A percentile compares a stretch with the other conserved stretches of the same genome.
phyloP scores from a whole-genome alignment of 73 alveolate genomes.

The Paramecium primaurelia region DNA sequence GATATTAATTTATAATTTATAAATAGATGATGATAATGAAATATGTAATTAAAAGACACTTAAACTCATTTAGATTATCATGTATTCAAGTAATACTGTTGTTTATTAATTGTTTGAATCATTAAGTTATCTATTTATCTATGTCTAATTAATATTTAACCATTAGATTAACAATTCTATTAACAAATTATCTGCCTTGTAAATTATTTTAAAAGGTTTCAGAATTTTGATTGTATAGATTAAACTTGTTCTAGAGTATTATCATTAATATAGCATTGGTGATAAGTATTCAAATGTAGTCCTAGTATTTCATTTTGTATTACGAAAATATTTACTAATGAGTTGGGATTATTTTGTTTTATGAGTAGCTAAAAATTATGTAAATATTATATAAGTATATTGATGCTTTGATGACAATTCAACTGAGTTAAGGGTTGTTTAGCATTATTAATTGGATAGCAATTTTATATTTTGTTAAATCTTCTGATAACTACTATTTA shows the following conservation, averaged over 20 bases:
- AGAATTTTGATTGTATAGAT: not conserved
- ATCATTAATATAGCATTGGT: not conserved
- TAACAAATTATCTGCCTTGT: not conserved
- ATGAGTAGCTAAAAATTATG: conserved; percentile 1
- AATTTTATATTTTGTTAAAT: not conserved
- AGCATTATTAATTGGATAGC: not conserved
- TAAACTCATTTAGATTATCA: not conserved
- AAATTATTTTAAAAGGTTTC: not conserved
- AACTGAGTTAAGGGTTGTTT: not conserved
- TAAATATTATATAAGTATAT: not conserved
- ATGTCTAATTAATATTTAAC: not conserved
- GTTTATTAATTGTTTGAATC: not conserved
- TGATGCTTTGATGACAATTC: conserved; percentile 15
- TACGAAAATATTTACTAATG: not conserved
- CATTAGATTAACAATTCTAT: not conserved
- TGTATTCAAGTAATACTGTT: not conserved
- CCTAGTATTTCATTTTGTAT: not conserved
- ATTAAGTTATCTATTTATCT: not conserved
- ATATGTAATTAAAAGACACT: not conserved
- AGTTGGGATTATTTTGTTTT: not conserved
- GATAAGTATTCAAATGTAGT: not conserved
- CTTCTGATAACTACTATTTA: not conserved
- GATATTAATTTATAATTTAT: not conserved
- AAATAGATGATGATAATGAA: not conserved
- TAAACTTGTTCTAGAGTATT: not conserved